Evolutionary conservation across 1,139 yeast species (phyloP), one percentile per base, ranked within the genome.

Genomic region (Candida neerlandica): DNA sequence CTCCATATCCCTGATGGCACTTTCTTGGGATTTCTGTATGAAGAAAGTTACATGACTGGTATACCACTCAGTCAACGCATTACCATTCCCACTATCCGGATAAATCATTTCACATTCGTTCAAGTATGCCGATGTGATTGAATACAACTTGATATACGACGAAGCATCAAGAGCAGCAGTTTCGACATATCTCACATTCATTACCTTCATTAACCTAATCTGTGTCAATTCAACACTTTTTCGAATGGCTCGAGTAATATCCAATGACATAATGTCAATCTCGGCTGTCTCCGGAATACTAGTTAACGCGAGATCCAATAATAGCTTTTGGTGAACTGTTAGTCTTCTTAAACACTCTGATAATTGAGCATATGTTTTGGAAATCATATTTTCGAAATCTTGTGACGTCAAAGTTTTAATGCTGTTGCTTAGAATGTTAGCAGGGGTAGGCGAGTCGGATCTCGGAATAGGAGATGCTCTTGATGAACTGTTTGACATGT

Each of bases 91-190:
- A 48, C 81, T 82, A 1, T 84, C 85, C 0, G 97, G 97, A 43
- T 90, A 84, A 6, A 92, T 82, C 12, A 85, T 75, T 64, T 94
- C 99, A 65, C 97, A 89, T 62, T 90, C 96, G 46, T 82, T 82
- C 35, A 91, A 72, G 61, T 91, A 92, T 21, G 86, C 76, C 1
- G 85, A 80, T 45, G 85, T 82, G 18, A 89, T 71, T 3, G 87
- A 76, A 65, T 85, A 89, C 45, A 90, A 78, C 50, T 83, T 73
- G 48, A 89, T 64, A 64, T 91, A 90, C 55, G 75, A 78, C 7
- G 78, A 71, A 39, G 75, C 69, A 2, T 84, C 66, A 33, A 86
- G 66, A 41, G 77, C 80, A 0, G 89, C 81, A 12, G 84, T 84
- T 55, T 87, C 83, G 46, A 85, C 91, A 63, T 85, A 82, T 52